Base-by-base conservation (phyloP, 768 basidiomycete genomes). In the Clavulina sp. region DNA sequence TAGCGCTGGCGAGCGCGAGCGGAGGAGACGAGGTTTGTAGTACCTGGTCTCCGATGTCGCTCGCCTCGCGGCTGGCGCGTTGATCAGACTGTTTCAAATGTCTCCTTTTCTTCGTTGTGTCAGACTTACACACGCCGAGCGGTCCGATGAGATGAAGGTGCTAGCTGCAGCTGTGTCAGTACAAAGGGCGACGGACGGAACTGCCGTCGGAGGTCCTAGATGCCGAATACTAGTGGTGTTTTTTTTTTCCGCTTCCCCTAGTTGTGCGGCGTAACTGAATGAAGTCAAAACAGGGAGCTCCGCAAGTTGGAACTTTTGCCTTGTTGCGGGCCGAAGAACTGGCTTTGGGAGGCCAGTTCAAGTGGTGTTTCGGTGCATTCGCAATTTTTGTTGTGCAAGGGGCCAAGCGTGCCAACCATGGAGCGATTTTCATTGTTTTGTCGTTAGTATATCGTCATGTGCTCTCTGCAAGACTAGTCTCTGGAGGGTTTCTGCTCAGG, bases 221-320 rank as follows among this genome's bases (percentile, higher is more conserved):
- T 65, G 93, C 92, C 30, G 93, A 97, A 67, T 99, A 92, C 69
- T 93, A 99, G 63, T 97, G 91, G 91, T 91, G 52, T 28, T 82
- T n/a, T 31, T n/a, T n/a, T 52, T 34, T 21, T 38, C 24, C n/a
- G n/a, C n/a, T n/a, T n/a, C n/a, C n/a, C n/a, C n/a, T n/a, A 3
- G 29, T 30, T 26, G n/a, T 30, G 29, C 51, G 3, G 18, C 26
- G n/a, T 28, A 7, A 18, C n/a, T 28, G n/a, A n/a, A n/a, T n/a
- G n/a, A n/a, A n/a, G n/a, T n/a, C n/a, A n/a, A 28, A 13, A 18
- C 47, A 91, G 88, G 88, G 93, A 99, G 66, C 84, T 93, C 53
- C 85, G 91, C 64, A 97, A 97, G 69, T 68, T 99, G 56, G 96
- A 93, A 0, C 96, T 96, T 70, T n/a, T 97, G 96, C 69, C 97